These are phyloP conservation scores for Cucurbita pepo DNA, from an alignment of 306 rosid species.

Conservation along the genomic window DNA sequence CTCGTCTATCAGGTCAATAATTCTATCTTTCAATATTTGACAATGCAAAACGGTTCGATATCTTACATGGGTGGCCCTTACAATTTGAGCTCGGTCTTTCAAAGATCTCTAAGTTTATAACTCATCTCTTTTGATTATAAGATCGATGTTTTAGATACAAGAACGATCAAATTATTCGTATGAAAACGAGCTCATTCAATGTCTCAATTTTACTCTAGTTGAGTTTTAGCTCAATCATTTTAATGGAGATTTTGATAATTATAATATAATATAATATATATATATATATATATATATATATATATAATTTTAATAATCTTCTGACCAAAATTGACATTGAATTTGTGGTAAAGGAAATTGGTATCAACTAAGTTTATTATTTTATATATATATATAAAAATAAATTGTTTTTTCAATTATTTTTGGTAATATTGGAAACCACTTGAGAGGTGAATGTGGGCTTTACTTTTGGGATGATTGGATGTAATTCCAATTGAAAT, in stretches of 20 bases:
- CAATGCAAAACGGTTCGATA: not conserved
- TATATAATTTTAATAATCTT: not conserved
- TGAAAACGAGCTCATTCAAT: not conserved
- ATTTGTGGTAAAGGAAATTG: not conserved
- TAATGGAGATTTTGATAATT: not conserved
- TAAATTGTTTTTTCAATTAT: too few relatives aligned
- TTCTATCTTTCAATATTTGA: not conserved
- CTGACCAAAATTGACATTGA: not conserved
- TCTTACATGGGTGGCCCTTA: not conserved
- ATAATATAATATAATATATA: too few relatives aligned
- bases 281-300: too few relatives aligned
- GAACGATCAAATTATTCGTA: not conserved
- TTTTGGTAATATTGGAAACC: not conserved
- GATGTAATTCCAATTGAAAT: not conserved
- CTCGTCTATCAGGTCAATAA: not conserved
- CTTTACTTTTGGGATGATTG: not conserved
- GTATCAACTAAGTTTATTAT: not conserved
- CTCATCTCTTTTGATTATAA: not conserved
- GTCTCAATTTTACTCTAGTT: not conserved
- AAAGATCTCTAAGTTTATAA: not conserved
- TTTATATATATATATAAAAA: too few relatives aligned
- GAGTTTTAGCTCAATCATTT: not conserved
- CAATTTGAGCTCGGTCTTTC: not conserved
- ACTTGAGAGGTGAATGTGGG: not conserved
- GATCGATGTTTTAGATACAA: not conserved